Conservation (phyloP, 495 filamentous ascomycete species). For the Aspergillus taichungensis region DNA sequence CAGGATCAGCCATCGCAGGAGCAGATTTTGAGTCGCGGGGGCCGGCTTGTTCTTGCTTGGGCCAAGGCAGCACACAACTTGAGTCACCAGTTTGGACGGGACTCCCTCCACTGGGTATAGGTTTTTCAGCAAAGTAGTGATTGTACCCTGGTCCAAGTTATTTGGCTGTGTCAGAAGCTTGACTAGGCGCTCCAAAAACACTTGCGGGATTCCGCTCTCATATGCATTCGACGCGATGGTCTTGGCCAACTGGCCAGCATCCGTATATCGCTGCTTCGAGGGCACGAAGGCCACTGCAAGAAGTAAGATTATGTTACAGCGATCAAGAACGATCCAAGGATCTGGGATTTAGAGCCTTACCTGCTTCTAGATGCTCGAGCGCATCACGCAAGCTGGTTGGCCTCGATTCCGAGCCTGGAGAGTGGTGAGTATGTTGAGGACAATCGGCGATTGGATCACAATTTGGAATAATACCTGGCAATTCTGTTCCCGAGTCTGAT, state of each 20-base stretch:
- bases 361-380: conserved; percentile 35
- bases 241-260: conserved; percentile 30
- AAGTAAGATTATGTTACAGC: neutral
- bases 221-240: conserved; percentile 46
- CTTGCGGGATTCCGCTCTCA: conserved; percentile 54
- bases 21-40: conserved; percentile 53
- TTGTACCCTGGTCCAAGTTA: conserved; percentile 66
- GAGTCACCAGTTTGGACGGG: conserved; percentile 50
- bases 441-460: neutral
- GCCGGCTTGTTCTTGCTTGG: conserved; percentile 71
- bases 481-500: conserved; percentile 12
- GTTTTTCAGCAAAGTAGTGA: conserved; percentile 57
- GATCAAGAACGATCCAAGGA: neutral
- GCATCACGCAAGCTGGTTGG: conserved; percentile 27
- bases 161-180: conserved; percentile 57
- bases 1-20: conserved; percentile 76
- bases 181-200: conserved; percentile 52
- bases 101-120: conserved; percentile 65
- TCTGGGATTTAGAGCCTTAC: conserved; percentile 13
- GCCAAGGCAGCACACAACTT: conserved; percentile 65
- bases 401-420: conserved; percentile 7
- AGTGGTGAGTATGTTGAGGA: conserved; percentile 6
- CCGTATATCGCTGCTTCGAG: conserved; percentile 34
- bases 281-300: conserved; percentile 33
- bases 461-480: neutral